phyloP scores from a whole-genome alignment of 306 rosid genomes.

The Inga laurina region DNA sequence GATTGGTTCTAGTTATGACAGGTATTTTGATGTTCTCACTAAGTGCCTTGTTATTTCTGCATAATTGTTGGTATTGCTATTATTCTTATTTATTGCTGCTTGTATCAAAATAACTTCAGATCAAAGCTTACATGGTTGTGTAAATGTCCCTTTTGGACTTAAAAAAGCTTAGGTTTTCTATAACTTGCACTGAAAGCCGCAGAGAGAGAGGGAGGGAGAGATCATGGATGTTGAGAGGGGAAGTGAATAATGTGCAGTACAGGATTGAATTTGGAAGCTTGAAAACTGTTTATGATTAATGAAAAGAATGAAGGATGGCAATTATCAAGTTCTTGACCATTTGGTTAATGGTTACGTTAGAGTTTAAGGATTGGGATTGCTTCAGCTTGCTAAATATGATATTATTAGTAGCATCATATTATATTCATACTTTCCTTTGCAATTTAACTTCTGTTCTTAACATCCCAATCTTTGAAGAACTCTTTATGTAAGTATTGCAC shows the following conservation, averaged over 20 bases:
- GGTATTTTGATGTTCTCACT: slow-evolving; percentile 36
- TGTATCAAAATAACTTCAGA: neutral
- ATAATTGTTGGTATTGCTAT: neutral
- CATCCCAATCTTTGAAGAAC: neutral
- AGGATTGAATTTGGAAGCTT: neutral
- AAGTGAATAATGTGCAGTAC: neutral
- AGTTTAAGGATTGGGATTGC: neutral
- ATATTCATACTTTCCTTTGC: neutral
- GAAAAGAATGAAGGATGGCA: neutral
- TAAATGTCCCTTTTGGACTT: neutral
- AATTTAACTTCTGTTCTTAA: neutral
- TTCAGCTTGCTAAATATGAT: slow-evolving; percentile 19
- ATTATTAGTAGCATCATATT: neutral
- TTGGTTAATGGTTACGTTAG: neutral
- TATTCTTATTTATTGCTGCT: neutral
- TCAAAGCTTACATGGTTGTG: neutral
- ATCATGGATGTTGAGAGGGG: neutral
- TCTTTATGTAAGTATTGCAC: neutral
- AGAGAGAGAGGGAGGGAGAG: neutral
- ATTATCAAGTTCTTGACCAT: neutral
- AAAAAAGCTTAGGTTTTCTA: neutral
- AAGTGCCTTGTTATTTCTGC: neutral
- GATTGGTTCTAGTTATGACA: slow-evolving; percentile 72
- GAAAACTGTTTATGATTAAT: neutral
- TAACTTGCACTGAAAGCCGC: neutral